These are phyloP conservation scores for Breviolum minutum DNA, from an alignment of 73 alveolate genomes.

Conservation along the genomic window DNA sequence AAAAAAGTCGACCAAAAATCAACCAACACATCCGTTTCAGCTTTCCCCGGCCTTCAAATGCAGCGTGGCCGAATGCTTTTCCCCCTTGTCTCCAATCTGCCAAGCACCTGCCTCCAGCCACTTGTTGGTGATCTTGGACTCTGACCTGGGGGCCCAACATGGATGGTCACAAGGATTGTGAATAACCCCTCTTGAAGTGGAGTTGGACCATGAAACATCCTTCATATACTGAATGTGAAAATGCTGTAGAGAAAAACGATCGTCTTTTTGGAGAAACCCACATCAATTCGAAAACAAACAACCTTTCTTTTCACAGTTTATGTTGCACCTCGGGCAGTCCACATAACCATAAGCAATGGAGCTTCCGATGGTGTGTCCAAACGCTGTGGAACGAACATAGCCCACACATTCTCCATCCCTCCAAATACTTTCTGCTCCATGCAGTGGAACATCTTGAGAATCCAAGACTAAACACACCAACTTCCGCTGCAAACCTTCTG, in stretches of 20 bases:
- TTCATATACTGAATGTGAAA: too few species aligned
- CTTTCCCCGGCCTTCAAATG: constrained; percentile 35
- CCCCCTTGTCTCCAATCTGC: constrained; percentile 92
- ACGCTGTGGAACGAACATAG: constrained; percentile 92
- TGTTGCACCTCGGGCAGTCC: constrained; percentile 53
- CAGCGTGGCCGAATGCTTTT: constrained; percentile 66
- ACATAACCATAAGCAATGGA: constrained; percentile 89
- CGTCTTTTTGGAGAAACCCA: not conserved
- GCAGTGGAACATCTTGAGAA: constrained; percentile 52
- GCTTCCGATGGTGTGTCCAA: constrained; percentile 81
- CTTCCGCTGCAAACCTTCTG: constrained; percentile 52
- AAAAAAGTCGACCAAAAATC: not conserved
- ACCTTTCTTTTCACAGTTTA: not conserved
- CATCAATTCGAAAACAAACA: not conserved
- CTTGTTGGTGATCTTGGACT: constrained; percentile 81
- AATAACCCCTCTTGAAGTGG: not conserved
- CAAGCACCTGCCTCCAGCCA: constrained; percentile 93
- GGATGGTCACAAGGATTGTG: not conserved
- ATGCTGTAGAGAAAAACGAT: not conserved
- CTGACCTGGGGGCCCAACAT: constrained; percentile 20
- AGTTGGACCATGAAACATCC: not conserved
- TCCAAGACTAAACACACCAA: constrained; percentile 57
- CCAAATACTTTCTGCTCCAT: constrained; percentile 90
- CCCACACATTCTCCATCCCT: constrained; percentile 75
- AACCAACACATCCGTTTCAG: not conserved